Base-by-base conservation (phyloP, 169 alveolate genomes). In the Plasmodium malariae region DNA sequence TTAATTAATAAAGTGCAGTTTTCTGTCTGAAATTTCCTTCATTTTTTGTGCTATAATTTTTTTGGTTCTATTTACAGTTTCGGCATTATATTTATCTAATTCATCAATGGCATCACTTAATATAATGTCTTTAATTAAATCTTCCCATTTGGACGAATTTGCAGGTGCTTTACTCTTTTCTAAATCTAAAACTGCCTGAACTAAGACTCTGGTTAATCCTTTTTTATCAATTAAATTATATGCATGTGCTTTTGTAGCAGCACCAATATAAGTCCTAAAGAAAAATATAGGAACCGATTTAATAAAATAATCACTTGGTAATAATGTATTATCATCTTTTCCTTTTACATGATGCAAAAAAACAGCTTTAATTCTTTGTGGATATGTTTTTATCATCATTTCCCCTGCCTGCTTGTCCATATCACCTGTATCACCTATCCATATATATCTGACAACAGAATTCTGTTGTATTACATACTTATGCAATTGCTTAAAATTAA, bases 401-500 rank as follows among this genome's bases (percentile, higher is more conserved):
- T 95, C 97, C 0, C 97, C 97, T 0, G 96, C 97, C 80, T 95
- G 95, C 1, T 90, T 89, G 30, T 95, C 97, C 95, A 88, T 94
- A 80, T 95, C 97, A 0, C 97, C 97, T 2, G 97, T 95, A 83
- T 95, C 97, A 1, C 97, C 97, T 6, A 95, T 94, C 97, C 97
- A 95, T 36, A 95, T 93, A 78, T 87, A 95, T 55, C 97, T 60
- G 4, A 94, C 96, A 26, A 88, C 69, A 0, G 92, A 48, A 88
- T 91, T 92, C 24, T 94, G 94, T 40, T 88, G 92, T 11, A 93
- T 54, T 6, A 95, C 95, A 40, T 88, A 92, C 48, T 93, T 87
- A 59, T 91, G 95, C 5, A 95, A 87, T 28, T 93, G 95, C n/a
- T 93, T 89, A 68, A 95, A 95, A 83, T 95, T 95, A 36, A 95